These are phyloP conservation scores for Centaurea solstitialis DNA, from an alignment of 129 eudicot genomes.

Conservation along the genomic window DNA sequence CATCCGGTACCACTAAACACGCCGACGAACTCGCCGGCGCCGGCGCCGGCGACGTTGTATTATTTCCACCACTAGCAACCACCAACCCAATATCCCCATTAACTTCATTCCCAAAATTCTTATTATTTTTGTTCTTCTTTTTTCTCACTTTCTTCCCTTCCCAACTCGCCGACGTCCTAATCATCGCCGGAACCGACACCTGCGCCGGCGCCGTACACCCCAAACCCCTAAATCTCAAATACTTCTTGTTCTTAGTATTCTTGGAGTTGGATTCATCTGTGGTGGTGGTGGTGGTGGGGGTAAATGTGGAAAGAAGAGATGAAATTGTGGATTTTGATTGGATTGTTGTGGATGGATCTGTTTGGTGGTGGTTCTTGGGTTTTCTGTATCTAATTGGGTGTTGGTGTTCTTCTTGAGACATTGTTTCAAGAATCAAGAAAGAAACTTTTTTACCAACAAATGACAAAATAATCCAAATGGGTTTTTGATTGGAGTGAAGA, in stretches of 20 bases:
- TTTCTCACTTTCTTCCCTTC: slow-evolving; percentile 62
- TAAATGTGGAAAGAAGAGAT: slow-evolving; percentile 53
- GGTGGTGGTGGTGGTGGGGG: slow-evolving; percentile 29
- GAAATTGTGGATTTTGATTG: slow-evolving; percentile 60
- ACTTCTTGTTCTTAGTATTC: slow-evolving; percentile 60
- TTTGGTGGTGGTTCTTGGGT: slow-evolving; percentile 41
- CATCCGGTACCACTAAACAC: slow-evolving; percentile 71
- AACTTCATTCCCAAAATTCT: slow-evolving; percentile 19
- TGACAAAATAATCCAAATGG: too few relatives aligned
- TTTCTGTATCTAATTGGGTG: slow-evolving; percentile 40
- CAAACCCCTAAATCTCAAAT: slow-evolving; percentile 55
- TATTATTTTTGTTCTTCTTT: slow-evolving; percentile 56
- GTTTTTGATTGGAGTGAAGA: too few relatives aligned
- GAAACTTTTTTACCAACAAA: too few relatives aligned
- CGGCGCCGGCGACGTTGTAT: slow-evolving; percentile 19
- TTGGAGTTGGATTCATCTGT: slow-evolving; percentile 11
- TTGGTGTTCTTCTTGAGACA: slow-evolving; percentile 38
- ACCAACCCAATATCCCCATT: slow-evolving; percentile 15
- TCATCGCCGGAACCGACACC: slow-evolving; percentile 82
- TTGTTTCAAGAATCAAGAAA: slow-evolving; percentile 3
- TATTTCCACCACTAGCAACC: neutral
- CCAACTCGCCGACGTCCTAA: slow-evolving; percentile 80
- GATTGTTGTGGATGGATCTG: slow-evolving; percentile 47
- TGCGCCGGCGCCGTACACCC: slow-evolving; percentile 85
- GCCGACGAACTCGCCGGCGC: slow-evolving; percentile 37